Base-by-base conservation (phyloP, 2,329 filamentous ascomycete species). In the Talaromyces funiculosus region DNA sequence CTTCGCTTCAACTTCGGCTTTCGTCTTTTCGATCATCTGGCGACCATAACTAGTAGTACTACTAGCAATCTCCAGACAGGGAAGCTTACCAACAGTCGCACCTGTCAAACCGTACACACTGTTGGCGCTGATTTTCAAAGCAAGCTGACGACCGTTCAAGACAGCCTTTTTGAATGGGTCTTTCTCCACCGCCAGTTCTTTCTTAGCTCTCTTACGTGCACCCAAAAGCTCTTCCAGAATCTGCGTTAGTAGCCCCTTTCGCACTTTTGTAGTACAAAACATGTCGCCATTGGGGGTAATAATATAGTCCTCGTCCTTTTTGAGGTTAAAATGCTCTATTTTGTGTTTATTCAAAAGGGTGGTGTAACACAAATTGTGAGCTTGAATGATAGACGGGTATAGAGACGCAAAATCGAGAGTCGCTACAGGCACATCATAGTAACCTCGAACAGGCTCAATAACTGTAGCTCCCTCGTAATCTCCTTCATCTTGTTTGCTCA, bases 21-120 rank as follows among this genome's bases (percentile, higher is more conserved):
- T 97, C 0, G 94, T 97, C 78, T 88, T 94, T 75, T 97, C 93
- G 79, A 99, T 99, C 94, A 99, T 99, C 72, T 97, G 90, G 68
- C 94, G 90, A 67, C 94, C 94, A 70, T 96, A 99, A 79, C 90
- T 92, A 1, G 94, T 99, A 14, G 94, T 97, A 77, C 92, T 96
- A 79, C 92, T 96, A 63, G 94, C 94, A 74, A 99, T 97, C 42
- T 90, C 86, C 62, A 99, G 80, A 81, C 94, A 99, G 0, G 94
- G 94, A 42, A 99, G 81, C 73, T 99, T 99, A 71, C 94, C 94
- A 33, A 92, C 92, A 0, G 92, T 97, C 2, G 94, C 95, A 76
- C 94, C 94, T 6, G 94, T 99, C 65, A 99, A 80, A 80, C 94
- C 94, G 77, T 99, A 99, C 29, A 99, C 94, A 73, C 90, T 95